Conservation (phyloP, 148 eudicot species). For the Chenopodium berlandieri region DNA sequence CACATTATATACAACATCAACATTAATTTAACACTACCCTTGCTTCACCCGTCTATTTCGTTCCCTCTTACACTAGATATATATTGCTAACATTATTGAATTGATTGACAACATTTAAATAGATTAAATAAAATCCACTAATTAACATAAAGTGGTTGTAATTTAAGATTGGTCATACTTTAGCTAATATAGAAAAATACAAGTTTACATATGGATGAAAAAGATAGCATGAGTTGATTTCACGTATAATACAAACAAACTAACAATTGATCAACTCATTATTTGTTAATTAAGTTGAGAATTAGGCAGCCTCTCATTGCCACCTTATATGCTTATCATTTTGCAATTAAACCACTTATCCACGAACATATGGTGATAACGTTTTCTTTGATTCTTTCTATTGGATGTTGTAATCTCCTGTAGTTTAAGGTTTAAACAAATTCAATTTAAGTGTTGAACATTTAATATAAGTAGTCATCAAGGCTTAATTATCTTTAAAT, state of each 20-base stretch:
- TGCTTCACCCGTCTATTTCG: neutral
- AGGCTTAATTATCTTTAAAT: no score
- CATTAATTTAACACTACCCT: neutral
- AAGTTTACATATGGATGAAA: neutral
- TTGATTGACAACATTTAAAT: neutral
- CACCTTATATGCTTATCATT: neutral
- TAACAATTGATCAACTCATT: neutral
- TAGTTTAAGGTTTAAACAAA: no score
- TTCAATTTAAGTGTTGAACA: no score
- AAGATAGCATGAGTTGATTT: slow-evolving; percentile 12
- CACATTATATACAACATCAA: neutral
- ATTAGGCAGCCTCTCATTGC: neutral
- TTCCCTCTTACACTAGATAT: neutral
- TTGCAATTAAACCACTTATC: neutral
- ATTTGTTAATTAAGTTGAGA: slow-evolving; percentile 13
- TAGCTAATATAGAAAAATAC: slow-evolving; percentile 3
- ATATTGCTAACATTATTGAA: neutral
- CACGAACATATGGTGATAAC: neutral
- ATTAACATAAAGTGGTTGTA: slow-evolving; percentile 12
- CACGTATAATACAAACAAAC: slow-evolving; percentile 7
- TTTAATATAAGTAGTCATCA: no score
- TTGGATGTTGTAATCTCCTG: no score
- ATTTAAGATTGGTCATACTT: neutral
- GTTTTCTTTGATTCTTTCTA: neutral
- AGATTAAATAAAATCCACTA: neutral